A percentile compares a stretch with the other conserved stretches of the same genome.
These are phyloP conservation scores for Ormosia semicastrata DNA, from an alignment of 306 rosid species.

Conservation along the genomic window DNA sequence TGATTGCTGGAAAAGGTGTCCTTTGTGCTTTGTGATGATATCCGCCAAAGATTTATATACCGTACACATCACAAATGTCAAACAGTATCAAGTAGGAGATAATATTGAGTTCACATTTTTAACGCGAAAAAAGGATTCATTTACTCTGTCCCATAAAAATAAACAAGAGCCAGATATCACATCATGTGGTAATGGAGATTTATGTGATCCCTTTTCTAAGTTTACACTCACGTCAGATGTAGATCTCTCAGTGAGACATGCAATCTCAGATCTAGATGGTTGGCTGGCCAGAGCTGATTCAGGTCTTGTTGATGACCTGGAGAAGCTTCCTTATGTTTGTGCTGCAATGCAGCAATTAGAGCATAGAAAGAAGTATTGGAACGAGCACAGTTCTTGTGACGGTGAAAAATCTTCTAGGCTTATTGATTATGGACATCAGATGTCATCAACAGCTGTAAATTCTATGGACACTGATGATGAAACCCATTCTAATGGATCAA, in stretches of 20 bases:
- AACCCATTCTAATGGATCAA: slow-evolving; percentile 35
- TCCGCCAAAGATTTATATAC: slow-evolving; percentile 88
- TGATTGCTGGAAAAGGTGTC: slow-evolving; percentile 93
- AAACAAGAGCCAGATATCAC: slow-evolving; percentile 42
- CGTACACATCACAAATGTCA: slow-evolving; percentile 67
- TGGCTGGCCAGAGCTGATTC: slow-evolving; percentile 91
- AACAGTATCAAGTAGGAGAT: slow-evolving; percentile 68
- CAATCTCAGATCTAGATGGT: slow-evolving; percentile 83
- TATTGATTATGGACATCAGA: slow-evolving; percentile 38
- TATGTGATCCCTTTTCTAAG: slow-evolving; percentile 77
- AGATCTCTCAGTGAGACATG: slow-evolving; percentile 77
- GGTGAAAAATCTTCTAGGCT: slow-evolving; percentile 31
- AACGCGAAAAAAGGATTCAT: slow-evolving; percentile 69
- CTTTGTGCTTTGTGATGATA: slow-evolving; percentile 86
- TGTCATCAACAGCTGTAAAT: slow-evolving; percentile 31
- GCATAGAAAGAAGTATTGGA: slow-evolving; percentile 87
- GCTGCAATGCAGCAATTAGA: slow-evolving; percentile 89
- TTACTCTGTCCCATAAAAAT: slow-evolving; percentile 44
- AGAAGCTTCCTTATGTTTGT: slow-evolving; percentile 93
- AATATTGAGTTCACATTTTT: slow-evolving; percentile 61
- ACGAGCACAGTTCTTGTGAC: slow-evolving; percentile 49
- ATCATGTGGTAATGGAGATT: slow-evolving; percentile 27
- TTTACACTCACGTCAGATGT: slow-evolving; percentile 85
- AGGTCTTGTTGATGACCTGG: slow-evolving; percentile 89
- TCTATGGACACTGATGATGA: slow-evolving; percentile 39